Conservation (phyloP, 257 asterid genomes). For the Apocynum venetum region DNA sequence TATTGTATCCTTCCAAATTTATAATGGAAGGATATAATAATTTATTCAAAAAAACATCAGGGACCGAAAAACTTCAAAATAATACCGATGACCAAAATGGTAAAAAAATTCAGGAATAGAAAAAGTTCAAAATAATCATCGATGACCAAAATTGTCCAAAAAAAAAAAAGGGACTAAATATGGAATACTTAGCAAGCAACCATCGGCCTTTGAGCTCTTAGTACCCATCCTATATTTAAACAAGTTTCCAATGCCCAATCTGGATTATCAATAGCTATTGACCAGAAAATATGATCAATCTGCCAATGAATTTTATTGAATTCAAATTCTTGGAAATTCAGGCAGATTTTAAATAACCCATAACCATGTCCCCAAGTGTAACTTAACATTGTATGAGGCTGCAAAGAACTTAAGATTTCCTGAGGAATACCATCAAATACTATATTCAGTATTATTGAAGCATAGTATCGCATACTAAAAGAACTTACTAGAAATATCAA, state of each 20-base stretch:
- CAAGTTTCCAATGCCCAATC: background rate
- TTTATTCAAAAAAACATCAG: too few relatives aligned
- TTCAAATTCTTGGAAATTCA: background rate
- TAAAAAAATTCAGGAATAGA: too few relatives aligned
- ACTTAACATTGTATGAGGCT: background rate
- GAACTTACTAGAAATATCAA: background rate
- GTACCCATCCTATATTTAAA: background rate
- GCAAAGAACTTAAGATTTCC: background rate
- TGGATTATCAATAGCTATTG: background rate
- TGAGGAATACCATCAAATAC: background rate
- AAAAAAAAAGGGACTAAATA: too few relatives aligned
- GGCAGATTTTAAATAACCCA: background rate
- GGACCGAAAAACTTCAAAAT: too few relatives aligned
- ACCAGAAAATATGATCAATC: background rate
- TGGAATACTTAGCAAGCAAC: background rate
- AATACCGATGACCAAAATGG: too few relatives aligned
- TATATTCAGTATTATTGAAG: background rate
- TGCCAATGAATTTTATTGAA: background rate
- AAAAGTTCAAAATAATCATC: too few relatives aligned
- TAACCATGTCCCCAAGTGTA: background rate
- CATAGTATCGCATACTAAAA: background rate
- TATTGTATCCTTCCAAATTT: too few relatives aligned
- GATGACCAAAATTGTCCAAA: too few relatives aligned
- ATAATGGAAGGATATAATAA: too few relatives aligned
- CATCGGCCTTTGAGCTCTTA: background rate